Base-by-base conservation (phyloP, 1,284 basidiomycete genomes). In the Cryptococcus deneoformans region DNA sequence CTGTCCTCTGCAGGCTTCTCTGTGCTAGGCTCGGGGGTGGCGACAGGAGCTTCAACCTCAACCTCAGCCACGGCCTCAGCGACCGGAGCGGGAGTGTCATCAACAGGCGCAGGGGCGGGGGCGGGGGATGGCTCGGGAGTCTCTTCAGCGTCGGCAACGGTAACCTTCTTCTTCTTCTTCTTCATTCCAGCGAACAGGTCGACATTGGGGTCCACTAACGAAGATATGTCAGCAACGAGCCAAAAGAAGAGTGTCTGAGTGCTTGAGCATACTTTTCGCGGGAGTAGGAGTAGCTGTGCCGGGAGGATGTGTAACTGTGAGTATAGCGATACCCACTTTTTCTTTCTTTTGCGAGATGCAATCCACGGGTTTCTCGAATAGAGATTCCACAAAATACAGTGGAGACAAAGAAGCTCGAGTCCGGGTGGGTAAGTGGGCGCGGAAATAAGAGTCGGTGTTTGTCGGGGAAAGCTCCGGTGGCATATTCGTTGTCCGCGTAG, bases 101-200 rank as follows among this genome's bases (percentile, higher is more conserved):
- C 62, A 16, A 62, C 58, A 20, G 20, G 20, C 14, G 62, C 61
- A 40, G 65, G 56, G 12, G 60, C 59, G 12, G 60, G 52, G 46
- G 53, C 54, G 8, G 55, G 55, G 20, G 20, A 20, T 39, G 72
- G 63, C 14, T 72, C 73, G 37, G 72, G 59, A 38, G 72, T 72
- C 35, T 68, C 70, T 47, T 72, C 66, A 52, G 71, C 69, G 2
- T 63, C 56, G 57, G 77, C 76, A 59, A 77, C 67, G 52, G 69
- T 71, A 58, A 77, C 77, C 72, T 79, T 80, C 69, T 79, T 79
- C 73, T 77, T 79, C 75, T 80, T 80, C 73, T 80, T 80, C 73
- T 81, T 81, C 74, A 81, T 76, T 54, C 80, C 80, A 29, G 78
- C 77, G 67, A 81, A 81, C 58, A 79, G 70, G 65, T 80, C 79